phyloP scores from a whole-genome alignment of 371 early-diverging fungal species.

The Batkoa obscura region DNA sequence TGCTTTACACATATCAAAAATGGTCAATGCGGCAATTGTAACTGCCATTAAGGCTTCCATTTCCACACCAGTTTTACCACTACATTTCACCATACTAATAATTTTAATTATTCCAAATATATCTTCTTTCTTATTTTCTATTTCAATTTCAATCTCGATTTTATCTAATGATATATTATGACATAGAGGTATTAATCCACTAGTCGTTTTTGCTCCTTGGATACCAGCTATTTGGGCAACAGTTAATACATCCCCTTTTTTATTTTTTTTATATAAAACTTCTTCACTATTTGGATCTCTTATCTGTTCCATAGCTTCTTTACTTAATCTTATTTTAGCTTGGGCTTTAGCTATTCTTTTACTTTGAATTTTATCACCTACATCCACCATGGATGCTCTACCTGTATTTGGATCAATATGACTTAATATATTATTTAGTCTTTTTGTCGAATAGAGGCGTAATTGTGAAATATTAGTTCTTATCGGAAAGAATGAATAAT shows the following conservation, averaged over 20 bases:
- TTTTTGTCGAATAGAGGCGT: no score
- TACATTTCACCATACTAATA: conserved; percentile 31
- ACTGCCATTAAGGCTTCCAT: conserved; percentile 83
- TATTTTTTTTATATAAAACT: conserved; percentile 32
- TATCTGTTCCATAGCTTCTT: conserved; percentile 44
- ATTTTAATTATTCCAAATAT: conserved; percentile 11
- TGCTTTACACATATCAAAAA: conserved; percentile 26
- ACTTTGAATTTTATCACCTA: conserved; percentile 43
- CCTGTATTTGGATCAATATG: conserved; percentile 58
- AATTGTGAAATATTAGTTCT: no score
- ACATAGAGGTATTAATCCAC: conserved; percentile 68
- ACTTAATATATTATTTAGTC: conserved; percentile 19
- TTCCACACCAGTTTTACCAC: conserved; percentile 81
- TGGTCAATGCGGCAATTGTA: conserved; percentile 31
- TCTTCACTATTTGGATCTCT: conserved; percentile 48
- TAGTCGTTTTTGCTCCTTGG: conserved; percentile 72
- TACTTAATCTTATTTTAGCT: conserved; percentile 22
- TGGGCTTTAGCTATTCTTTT: conserved; percentile 41
- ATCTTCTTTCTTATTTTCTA: conserved; percentile 17
- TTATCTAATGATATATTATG: conserved; percentile 63
- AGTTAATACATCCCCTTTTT: conserved; percentile 73
- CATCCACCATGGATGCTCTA: conserved; percentile 68
- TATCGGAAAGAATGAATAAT: neutral
- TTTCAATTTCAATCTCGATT: conserved; percentile 36
- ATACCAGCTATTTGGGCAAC: conserved; percentile 85